Conservation (phyloP, 1,284 basidiomycete species). For the Somion occarium region DNA sequence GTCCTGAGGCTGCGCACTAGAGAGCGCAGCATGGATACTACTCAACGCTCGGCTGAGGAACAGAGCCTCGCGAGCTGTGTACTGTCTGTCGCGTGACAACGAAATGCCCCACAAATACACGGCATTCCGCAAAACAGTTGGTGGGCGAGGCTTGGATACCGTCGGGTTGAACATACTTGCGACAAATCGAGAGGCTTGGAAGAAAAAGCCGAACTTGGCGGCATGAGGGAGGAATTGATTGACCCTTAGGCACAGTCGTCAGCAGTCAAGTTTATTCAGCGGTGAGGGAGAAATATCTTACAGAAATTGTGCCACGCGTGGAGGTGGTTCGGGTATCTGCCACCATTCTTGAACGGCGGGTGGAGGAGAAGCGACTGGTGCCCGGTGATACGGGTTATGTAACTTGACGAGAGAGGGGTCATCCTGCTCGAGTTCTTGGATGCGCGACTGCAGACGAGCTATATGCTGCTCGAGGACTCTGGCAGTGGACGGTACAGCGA, state of each 20-base stretch:
- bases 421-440: constrained; percentile 14
- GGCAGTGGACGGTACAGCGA: constrained; percentile 11
- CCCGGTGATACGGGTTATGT: constrained; percentile 14
- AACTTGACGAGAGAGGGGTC: constrained; percentile 16
- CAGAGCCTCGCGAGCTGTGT: constrained; percentile 9
- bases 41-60: constrained; percentile 24
- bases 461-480: constrained; percentile 17
- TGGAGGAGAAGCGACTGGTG: not conserved
- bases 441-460: constrained; percentile 12
- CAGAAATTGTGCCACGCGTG: constrained; percentile 11
- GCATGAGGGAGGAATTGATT: constrained; percentile 28
- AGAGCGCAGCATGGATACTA: constrained; percentile 24
- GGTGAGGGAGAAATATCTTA: constrained; percentile 7
- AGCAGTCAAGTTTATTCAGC: not conserved
- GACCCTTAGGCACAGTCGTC: constrained; percentile 21
- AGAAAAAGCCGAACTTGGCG: constrained; percentile 32
- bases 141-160: constrained; percentile 15
- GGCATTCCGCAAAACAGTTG: constrained; percentile 11
- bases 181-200: constrained; percentile 27
- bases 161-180: constrained; percentile 14
- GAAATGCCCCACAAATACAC: constrained; percentile 18
- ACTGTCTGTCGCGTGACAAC: constrained; percentile 10
- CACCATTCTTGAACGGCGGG: constrained; percentile 11
- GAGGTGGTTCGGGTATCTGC: constrained; percentile 16
- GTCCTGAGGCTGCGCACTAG: constrained; percentile 26